phyloP scores from a whole-genome alignment of 441 rosid genomes.

The Adansonia rubrostipa region DNA sequence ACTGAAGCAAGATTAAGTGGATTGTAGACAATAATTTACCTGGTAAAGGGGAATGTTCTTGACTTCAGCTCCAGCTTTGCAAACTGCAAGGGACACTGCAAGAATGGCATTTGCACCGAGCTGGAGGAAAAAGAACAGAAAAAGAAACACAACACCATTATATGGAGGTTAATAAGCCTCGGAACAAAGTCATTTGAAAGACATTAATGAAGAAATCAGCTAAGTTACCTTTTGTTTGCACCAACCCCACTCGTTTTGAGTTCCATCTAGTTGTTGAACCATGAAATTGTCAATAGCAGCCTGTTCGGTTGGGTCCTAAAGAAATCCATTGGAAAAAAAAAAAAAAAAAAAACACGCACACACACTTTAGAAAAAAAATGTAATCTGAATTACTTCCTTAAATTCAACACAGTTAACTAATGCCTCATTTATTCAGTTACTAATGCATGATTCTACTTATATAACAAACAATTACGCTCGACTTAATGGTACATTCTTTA shows the following conservation, averaged over 20 bases:
- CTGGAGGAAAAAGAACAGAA: constrained; percentile 36
- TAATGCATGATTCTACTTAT: neutral
- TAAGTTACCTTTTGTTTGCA: constrained; percentile 88
- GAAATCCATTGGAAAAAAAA: neutral
- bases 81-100: constrained; percentile 92
- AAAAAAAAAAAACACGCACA: neutral
- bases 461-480: neutral
- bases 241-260: constrained; percentile 98
- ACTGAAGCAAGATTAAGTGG: neutral
- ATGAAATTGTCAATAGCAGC: constrained; percentile 74
- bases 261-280: constrained; percentile 96
- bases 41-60: constrained; percentile 82
- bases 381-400: neutral
- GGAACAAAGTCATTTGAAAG: neutral
- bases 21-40: constrained; percentile 40
- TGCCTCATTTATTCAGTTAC: no score
- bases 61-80: constrained; percentile 94
- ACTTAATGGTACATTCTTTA: neutral
- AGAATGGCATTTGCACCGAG: constrained; percentile 96
- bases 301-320: constrained; percentile 87
- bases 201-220: neutral
- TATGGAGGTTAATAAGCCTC: constrained; percentile 18
- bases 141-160: neutral
- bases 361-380: neutral
- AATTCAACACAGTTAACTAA: neutral